These are phyloP conservation scores for Phytophthora megakarya DNA, from an alignment of 352 stramenopile species.

Conservation along the genomic window DNA sequence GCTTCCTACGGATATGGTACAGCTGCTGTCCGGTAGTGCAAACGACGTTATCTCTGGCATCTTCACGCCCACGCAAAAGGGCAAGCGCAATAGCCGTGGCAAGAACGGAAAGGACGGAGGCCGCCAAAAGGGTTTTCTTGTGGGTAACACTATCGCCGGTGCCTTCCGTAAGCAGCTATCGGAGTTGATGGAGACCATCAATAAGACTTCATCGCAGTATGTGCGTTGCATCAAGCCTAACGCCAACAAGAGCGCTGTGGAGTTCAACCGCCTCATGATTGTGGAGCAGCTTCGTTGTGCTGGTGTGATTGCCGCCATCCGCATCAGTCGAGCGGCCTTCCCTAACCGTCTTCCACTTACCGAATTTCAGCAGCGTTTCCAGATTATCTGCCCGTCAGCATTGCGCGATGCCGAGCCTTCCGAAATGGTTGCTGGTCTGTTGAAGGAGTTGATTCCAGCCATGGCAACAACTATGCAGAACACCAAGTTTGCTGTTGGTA, in stretches of 20 bases:
- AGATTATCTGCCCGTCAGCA: slow-evolving; percentile 82
- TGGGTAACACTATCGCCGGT: slow-evolving; percentile 81
- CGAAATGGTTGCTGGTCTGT: slow-evolving; percentile 77
- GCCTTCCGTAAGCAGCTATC: slow-evolving; percentile 88
- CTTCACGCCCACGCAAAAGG: slow-evolving; percentile 50
- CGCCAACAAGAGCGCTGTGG: slow-evolving; percentile 77
- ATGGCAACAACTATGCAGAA: slow-evolving; percentile 71
- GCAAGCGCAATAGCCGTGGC: slow-evolving; percentile 44
- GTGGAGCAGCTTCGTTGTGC: slow-evolving; percentile 89
- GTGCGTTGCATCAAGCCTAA: slow-evolving; percentile 93
- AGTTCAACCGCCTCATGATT: slow-evolving; percentile 90
- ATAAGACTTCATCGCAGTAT: slow-evolving; percentile 88
- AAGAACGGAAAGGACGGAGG: slow-evolving; percentile 53
- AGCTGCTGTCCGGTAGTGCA: slow-evolving; percentile 66
- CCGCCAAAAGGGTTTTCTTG: slow-evolving; percentile 80
- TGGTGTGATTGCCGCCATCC: slow-evolving; percentile 90
- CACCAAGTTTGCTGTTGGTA: slow-evolving; percentile 78
- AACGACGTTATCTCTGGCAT: slow-evolving; percentile 71
- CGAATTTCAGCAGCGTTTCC: slow-evolving; percentile 81
- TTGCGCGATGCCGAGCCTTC: slow-evolving; percentile 54
- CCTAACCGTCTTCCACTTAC: slow-evolving; percentile 92
- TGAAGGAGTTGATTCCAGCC: slow-evolving; percentile 75
- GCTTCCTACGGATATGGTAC: slow-evolving; percentile 79
- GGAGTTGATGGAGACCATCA: slow-evolving; percentile 89
- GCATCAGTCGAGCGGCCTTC: slow-evolving; percentile 87